Evolutionary conservation across 768 basidiomycete genomes (phyloP).

Genomic region (Kwoniella shandongensis): DNA sequence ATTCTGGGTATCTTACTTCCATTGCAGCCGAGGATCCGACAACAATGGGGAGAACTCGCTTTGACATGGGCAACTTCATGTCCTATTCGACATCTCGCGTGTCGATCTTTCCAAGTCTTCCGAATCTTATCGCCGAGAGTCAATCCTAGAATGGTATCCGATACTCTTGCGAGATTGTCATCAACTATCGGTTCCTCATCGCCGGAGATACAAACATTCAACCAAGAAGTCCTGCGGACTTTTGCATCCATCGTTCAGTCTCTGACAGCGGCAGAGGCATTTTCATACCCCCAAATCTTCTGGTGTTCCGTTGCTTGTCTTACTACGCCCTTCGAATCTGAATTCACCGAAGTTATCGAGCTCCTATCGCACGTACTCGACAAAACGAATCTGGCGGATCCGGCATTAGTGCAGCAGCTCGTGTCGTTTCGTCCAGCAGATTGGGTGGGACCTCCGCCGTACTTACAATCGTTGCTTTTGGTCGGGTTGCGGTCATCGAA

Average conservation of each 20-base stretch:
- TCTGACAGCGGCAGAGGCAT: conserved; percentile 61
- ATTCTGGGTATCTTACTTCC: conserved; percentile 69
- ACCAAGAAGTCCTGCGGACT: conserved; percentile 73
- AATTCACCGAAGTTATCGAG: conserved; percentile 68
- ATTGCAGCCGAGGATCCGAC: conserved; percentile 66
- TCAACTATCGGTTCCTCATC: conserved; percentile 77
- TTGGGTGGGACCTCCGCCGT: conserved; percentile 66
- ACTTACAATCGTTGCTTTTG: conserved; percentile 69
- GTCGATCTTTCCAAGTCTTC: conserved; percentile 86
- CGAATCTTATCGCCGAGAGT: conserved; percentile 73
- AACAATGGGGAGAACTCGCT: conserved; percentile 76
- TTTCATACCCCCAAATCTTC: conserved; percentile 71
- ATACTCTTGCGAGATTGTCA: conserved; percentile 76
- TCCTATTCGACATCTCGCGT: conserved; percentile 79
- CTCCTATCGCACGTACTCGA: conserved; percentile 67
- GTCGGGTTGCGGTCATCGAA: conserved; percentile 75
- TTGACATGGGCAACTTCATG: conserved; percentile 83
- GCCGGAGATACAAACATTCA: conserved; percentile 75
- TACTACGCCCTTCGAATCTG: conserved; percentile 75
- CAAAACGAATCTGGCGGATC: conserved; percentile 71
- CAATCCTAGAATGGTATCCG: conserved; percentile 69
- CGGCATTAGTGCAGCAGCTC: conserved; percentile 66
- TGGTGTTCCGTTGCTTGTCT: conserved; percentile 83
- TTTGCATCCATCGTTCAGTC: conserved; percentile 62
- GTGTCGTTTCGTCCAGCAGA: conserved; percentile 66